Evolutionary conservation across 352 stramenopile species (phyloP).

Genomic region (Phytophthora palmivora): DNA sequence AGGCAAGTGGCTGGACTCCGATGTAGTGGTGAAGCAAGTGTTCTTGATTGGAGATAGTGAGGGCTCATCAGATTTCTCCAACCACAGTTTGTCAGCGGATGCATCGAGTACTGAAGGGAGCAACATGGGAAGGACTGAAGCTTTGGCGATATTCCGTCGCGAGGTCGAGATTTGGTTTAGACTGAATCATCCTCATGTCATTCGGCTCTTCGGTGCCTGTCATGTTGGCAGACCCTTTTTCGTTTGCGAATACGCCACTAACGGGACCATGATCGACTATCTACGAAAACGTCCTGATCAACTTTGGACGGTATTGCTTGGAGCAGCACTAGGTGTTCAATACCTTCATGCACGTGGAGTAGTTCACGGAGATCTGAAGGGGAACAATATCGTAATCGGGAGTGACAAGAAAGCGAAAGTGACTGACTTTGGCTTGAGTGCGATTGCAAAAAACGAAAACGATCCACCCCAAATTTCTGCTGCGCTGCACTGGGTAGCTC

Average conservation of each 20-base stretch:
- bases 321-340: slow-evolving; percentile 15
- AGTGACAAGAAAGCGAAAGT: slow-evolving; percentile 33
- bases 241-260: slow-evolving; percentile 27
- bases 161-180: slow-evolving; percentile 33
- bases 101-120: neutral
- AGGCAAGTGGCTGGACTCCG: slow-evolving; percentile 16
- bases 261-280: slow-evolving; percentile 25
- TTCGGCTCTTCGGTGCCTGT: slow-evolving; percentile 28
- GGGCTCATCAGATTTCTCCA: neutral
- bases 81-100: neutral
- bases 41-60: neutral
- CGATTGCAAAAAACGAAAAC: neutral
- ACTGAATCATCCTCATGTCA: slow-evolving; percentile 25
- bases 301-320: slow-evolving; percentile 13
- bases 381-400: slow-evolving; percentile 28
- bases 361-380: slow-evolving; percentile 16
- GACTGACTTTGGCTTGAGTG: slow-evolving; percentile 30
- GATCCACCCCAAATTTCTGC: neutral
- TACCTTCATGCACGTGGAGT: slow-evolving; percentile 8
- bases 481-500: slow-evolving; percentile 15
- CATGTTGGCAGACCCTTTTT: slow-evolving; percentile 28
- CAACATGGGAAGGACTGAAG: neutral
- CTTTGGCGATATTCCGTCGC: slow-evolving; percentile 13
- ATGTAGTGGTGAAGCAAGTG: slow-evolving; percentile 19
- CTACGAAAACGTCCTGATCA: slow-evolving; percentile 12